Base-by-base conservation (phyloP, 2,329 filamentous ascomycete species). In the Colletotrichum aenigma region DNA sequence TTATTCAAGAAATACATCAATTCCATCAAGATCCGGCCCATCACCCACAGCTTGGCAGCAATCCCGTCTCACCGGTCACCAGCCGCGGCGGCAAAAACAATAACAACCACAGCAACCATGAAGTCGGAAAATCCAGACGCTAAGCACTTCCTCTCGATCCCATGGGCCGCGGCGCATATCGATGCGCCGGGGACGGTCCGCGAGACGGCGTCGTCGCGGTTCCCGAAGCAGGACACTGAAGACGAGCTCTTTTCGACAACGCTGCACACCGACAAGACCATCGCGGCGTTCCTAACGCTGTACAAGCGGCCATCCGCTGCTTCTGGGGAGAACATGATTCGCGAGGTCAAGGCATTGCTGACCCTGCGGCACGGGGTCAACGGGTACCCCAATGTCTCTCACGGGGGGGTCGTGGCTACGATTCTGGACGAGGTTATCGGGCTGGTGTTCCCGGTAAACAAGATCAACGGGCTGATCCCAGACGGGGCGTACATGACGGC, bases 391-490 rank as follows among this genome's bases (percentile, higher is more conserved):
- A 78, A 78, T 26, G 74, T 86, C 15, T 77, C 84, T 9, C 85
- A 86, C 74, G 85, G 85, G 6, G 85, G 85, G 26, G 78, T 86
- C 72, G 80, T 82, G 18, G 81, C 82, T 67, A 78, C 85, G 16
- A 74, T 87, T 66, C 75, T 84, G 32, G 85, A 87, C 64, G 85
- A 86, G 81, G 78, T 81, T 13, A 83, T 85, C 78, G 84, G 84
- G 6, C 78, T 78, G 4, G 71, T 87, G 26, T 81, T 83, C 36
- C 84, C 84, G 58, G 75, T 87, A 34, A 87, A 87, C 66, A 69
- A 77, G 24, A 83, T 84, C 73, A 69, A 80, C 5, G 81, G 80
- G 1, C 76, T 78, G 28, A 76, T 80, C 2, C 82, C 81, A 48
- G 76, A 78, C 36, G 77, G 78, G 1, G 77, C 77, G 38, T 83